These are phyloP conservation scores for Thielaviopsis musarum DNA, from an alignment of 2,329 filamentous ascomycete genomes.

Conservation along the genomic window DNA sequence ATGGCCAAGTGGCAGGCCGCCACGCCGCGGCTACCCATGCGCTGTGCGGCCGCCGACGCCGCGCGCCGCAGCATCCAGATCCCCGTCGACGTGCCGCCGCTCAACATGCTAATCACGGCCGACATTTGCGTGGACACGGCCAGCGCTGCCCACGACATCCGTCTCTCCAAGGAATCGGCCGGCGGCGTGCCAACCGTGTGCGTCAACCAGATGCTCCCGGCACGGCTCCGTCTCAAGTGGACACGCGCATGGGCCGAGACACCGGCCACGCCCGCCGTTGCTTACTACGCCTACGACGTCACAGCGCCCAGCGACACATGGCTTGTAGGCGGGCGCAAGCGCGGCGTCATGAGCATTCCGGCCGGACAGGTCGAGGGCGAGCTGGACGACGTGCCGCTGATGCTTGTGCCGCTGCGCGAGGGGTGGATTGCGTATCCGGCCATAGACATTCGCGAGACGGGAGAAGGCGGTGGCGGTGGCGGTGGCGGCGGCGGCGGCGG, in stretches of 20 bases:
- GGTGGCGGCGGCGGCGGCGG: constrained; percentile 15
- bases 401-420: constrained; percentile 64
- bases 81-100: constrained; percentile 72
- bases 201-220: constrained; percentile 48
- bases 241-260: constrained; percentile 43
- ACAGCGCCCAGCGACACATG: constrained; percentile 57
- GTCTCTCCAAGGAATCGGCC: constrained; percentile 13
- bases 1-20: constrained; percentile 23
- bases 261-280: constrained; percentile 14
- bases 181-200: constrained; percentile 29
- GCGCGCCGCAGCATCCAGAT: constrained; percentile 49
- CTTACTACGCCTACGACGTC: constrained; percentile 64
- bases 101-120: constrained; percentile 69
- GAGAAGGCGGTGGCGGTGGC: constrained; percentile 13
- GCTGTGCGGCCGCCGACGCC: neutral
- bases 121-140: constrained; percentile 37
- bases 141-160: constrained; percentile 15
- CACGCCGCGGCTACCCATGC: constrained; percentile 11
- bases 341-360: constrained; percentile 55
- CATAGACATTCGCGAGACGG: constrained; percentile 57
- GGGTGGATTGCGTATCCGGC: constrained; percentile 63
- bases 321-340: constrained; percentile 69
- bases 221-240: constrained; percentile 45
- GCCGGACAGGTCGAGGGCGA: constrained; percentile 3
- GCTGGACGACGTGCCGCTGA: constrained; percentile 37